Percentiles rank a stretch among this genome's conserved stretches.
Conservation (phyloP, 1,139 yeast genomes). For the Hansenula sp. region DNA sequence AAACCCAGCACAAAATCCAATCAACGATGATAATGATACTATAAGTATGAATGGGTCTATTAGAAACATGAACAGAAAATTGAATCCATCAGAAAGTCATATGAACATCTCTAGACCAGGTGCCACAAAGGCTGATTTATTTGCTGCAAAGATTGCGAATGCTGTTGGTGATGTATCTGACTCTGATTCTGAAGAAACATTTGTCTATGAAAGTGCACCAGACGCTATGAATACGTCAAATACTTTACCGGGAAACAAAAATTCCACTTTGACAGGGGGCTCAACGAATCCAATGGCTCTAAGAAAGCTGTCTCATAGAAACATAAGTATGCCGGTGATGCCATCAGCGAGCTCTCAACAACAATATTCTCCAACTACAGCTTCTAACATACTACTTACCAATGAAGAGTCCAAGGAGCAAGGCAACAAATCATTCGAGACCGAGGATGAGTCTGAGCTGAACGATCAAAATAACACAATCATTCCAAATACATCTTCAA, state of each 20-base stretch:
- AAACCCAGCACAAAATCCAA: constrained; percentile 1
- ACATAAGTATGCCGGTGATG: constrained; percentile 23
- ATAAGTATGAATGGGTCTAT: constrained; percentile 21
- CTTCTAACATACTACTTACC: constrained; percentile 5
- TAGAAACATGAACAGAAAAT: constrained; percentile 16
- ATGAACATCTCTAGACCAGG: constrained; percentile 18
- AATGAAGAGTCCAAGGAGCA: constrained; percentile 11
- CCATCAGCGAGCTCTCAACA: constrained; percentile 5
- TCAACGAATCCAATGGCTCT: constrained; percentile 17
- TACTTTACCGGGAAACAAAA: constrained; percentile 16
- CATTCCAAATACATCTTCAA: not conserved
- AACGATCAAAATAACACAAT: constrained; percentile 1
- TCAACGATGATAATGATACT: constrained; percentile 15
- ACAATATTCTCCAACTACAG: constrained; percentile 10
- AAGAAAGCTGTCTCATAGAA: constrained; percentile 20
- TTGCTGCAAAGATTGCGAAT: constrained; percentile 90
- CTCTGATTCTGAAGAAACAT: constrained; percentile 88
- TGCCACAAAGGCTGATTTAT: constrained; percentile 75
- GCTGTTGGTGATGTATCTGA: constrained; percentile 90
- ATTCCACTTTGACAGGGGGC: constrained; percentile 6
- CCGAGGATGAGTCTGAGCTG: constrained; percentile 11
- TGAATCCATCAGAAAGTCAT: constrained; percentile 15
- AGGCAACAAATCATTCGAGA: constrained; percentile 2
- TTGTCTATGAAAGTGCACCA: constrained; percentile 70
- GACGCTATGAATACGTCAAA: constrained; percentile 33